Evolutionary conservation across 768 basidiomycete genomes (phyloP), one percentile per base, ranked within the genome.

Genomic region (Hypsizygus marmoreus): DNA sequence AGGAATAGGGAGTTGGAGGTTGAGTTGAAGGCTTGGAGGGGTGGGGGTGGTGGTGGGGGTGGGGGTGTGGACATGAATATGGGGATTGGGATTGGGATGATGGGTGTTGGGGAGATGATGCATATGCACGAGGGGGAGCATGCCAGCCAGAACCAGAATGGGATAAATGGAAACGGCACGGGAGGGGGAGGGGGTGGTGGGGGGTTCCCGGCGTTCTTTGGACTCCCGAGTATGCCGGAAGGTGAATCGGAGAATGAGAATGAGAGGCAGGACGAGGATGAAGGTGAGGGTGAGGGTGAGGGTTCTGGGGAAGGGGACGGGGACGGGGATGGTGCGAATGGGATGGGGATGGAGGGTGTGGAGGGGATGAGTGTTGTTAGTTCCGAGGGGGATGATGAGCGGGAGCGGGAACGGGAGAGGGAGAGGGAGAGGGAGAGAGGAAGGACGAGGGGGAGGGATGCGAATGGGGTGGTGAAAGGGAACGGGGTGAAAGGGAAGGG

Each of bases 1-100:
- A 74, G 90, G 8, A 91, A 90, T 61, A 72, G 86, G 30, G 88
- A 91, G 57, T 73, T 93, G 38, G 91, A 93, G 63, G 76, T 77
- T 40, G 82, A 86, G 65, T 76, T 91, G 28, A 75, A 77, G 34
- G 31, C 16, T 6, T 43, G 16, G 14, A 23, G 25, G 17, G 20
- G 13, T 34, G 53, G 43, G 14, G 38, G 28, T 17, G 28, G 43
- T 41, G 22, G 40, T 40, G 43, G 44, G 16, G 9, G 25, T 33
- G 38, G 39, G 17, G 47, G 47, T 11, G 10, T 46, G 38, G 42
- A 31, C 3, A 44, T 49, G 30, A 44, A 42, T 17, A 42, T 51
- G 28, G 45, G 40, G 24, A 46, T 51, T 28, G 50, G 40, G 11
- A 38, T 43, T 23, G 53, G 45, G 23, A 50, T 38, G 14, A 40